These are phyloP conservation scores for Tylopilus subfusipes DNA, from an alignment of 768 basidiomycete species.

Conservation along the genomic window DNA sequence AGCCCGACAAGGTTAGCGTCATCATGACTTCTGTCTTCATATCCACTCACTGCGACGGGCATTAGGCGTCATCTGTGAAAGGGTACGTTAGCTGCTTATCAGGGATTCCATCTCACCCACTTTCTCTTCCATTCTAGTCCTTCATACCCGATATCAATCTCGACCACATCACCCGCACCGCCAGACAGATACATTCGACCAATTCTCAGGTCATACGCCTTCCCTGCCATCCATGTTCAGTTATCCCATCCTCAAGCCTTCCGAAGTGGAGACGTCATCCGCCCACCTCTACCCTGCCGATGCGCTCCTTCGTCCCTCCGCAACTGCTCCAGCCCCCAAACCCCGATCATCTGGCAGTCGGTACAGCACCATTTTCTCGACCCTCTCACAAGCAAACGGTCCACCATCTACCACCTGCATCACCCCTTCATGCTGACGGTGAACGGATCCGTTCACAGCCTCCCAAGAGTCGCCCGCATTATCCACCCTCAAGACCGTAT, in stretches of 20 bases:
- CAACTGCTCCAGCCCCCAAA: constrained; percentile 15
- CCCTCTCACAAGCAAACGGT: constrained; percentile 25
- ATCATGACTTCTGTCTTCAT: constrained; percentile 35
- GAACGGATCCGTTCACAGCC: constrained; percentile 30
- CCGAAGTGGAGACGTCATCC: constrained; percentile 27
- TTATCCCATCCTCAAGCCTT: too few species aligned
- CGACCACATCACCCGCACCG: constrained; percentile 64
- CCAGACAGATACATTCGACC: constrained; percentile 54
- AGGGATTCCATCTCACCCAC: constrained; percentile 7
- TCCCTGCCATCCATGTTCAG: constrained; percentile 79
- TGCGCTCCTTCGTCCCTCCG: too few species aligned
- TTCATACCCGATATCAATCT: constrained; percentile 57
- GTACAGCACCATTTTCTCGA: constrained; percentile 22
- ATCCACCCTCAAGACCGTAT: constrained; percentile 52
- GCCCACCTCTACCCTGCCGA: too few species aligned
- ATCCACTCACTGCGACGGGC: constrained; percentile 30
- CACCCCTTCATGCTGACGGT: constrained; percentile 26
- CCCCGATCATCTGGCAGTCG: constrained; percentile 6
- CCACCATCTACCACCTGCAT: constrained; percentile 21
- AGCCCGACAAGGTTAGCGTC: constrained; percentile 54
- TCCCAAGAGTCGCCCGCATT: constrained; percentile 35
- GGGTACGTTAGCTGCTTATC: constrained; percentile 32
- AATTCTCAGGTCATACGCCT: constrained; percentile 70
- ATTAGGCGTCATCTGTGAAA: constrained; percentile 29
- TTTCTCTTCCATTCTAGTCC: too few species aligned